Conservation (phyloP, 768 basidiomycete species). For the Lactifluus subvellereus region DNA sequence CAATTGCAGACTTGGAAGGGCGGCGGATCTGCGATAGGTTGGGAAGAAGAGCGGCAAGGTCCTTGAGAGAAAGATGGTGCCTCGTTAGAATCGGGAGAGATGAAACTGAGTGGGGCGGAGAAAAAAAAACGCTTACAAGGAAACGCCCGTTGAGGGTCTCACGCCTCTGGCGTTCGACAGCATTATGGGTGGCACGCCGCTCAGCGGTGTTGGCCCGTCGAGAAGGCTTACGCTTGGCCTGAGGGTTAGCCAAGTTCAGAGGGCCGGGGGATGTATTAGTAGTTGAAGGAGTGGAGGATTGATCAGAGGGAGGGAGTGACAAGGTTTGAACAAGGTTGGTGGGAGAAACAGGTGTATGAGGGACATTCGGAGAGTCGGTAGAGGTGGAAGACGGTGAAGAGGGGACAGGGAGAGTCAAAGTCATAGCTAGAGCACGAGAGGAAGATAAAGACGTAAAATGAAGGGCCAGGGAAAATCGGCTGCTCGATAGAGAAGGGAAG, state of each 20-base stretch:
- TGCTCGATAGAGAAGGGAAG: constrained; percentile 15
- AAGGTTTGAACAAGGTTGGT: constrained; percentile 32
- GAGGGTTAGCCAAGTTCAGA: constrained; percentile 30
- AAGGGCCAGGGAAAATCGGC: background rate
- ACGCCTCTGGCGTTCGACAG: constrained; percentile 87
- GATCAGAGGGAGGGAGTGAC: constrained; percentile 33
- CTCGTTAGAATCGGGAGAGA: constrained; percentile 3
- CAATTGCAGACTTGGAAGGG: constrained; percentile 94
- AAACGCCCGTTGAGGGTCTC: constrained; percentile 93
- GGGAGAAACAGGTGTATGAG: constrained; percentile 48
- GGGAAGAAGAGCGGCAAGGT: constrained; percentile 86
- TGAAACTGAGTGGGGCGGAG: constrained; percentile 8
- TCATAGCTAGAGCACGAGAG: constrained; percentile 29
- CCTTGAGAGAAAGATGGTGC: constrained; percentile 39
- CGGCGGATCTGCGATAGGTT: constrained; percentile 87
- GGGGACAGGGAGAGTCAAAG: constrained; percentile 37
- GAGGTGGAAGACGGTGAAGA: constrained; percentile 38
- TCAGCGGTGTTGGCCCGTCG: constrained; percentile 95
- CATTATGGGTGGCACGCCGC: constrained; percentile 94
- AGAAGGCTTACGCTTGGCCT: constrained; percentile 72
- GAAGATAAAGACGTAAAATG: constrained; percentile 24
- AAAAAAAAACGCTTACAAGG: constrained; percentile 46
- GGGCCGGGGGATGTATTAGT: constrained; percentile 15
- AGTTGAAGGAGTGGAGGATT: constrained; percentile 24
- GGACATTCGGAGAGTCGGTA: constrained; percentile 39